Conservation (phyloP, 1,284 basidiomycete species). For the Anthracocystis walkeri region DNA sequence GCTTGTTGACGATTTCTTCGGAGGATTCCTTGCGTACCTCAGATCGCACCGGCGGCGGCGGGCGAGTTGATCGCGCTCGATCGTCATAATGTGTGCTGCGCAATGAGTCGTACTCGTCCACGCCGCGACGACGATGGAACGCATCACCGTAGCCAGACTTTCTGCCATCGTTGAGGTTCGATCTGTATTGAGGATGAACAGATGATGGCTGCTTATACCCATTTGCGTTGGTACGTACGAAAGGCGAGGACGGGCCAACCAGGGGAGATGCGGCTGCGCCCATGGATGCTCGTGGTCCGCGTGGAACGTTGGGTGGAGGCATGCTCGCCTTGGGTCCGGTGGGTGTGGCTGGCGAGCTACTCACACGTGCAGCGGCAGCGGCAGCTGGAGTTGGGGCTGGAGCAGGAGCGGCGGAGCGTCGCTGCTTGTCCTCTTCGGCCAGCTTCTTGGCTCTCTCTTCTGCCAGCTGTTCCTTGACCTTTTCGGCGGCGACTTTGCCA, state of each 20-base stretch:
- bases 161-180: conserved; percentile 9
- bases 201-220: conserved; percentile 6
- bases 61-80: not conserved
- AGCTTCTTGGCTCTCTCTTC: conserved; percentile 16
- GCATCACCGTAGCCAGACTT: conserved; percentile 6
- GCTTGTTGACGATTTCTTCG: conserved; percentile 24
- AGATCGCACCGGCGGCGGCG: not conserved
- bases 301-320: conserved; percentile 35
- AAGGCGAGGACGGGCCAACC: conserved; percentile 7
- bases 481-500: conserved; percentile 29
- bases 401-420: conserved; percentile 2
- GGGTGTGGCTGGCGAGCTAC: conserved; percentile 22
- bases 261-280: conserved; percentile 10
- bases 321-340: conserved; percentile 25
- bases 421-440: conserved; percentile 13
- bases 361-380: conserved; percentile 5
- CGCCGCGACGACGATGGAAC: conserved; percentile 16
- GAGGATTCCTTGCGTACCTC: conserved; percentile 18
- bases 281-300: conserved; percentile 18
- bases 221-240: conserved; percentile 6
- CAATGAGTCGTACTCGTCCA: conserved; percentile 9
- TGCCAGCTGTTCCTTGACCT: conserved; percentile 32
- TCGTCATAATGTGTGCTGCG: conserved; percentile 10
- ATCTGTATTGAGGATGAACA: conserved; percentile 5
- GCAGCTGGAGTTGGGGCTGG: conserved; percentile 3